Conservation (phyloP, 2,329 filamentous ascomycete species). For the Calycina marina region DNA sequence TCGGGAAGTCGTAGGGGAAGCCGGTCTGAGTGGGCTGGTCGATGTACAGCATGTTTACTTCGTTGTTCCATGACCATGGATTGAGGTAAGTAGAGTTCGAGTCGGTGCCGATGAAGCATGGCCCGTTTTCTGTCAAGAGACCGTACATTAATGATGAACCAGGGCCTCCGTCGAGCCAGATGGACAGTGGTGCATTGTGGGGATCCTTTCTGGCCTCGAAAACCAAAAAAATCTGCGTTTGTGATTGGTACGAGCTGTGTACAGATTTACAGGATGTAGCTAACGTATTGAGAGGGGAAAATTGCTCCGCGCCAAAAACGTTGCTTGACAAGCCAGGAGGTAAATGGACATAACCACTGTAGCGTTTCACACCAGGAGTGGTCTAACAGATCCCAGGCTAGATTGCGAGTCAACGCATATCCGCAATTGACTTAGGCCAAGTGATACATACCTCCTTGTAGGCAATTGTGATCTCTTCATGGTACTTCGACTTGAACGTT, state of each 20-base stretch:
- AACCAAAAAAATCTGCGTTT: slow-evolving; percentile 6
- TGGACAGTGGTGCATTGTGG: slow-evolving; percentile 2
- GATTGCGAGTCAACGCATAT: slow-evolving; percentile 23
- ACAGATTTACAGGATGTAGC: neutral
- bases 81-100: slow-evolving; percentile 23
- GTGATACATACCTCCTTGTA: too few relatives aligned
- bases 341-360: slow-evolving; percentile 11
- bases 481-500: too few relatives aligned
- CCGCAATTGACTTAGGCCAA: too few relatives aligned
- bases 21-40: slow-evolving; percentile 25
- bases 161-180: slow-evolving; percentile 6
- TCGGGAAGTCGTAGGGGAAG: slow-evolving; percentile 24
- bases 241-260: neutral
- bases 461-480: too few relatives aligned
- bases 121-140: neutral
- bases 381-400: slow-evolving; percentile 23
- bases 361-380: slow-evolving; percentile 6
- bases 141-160: slow-evolving; percentile 4
- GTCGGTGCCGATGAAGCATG: neutral
- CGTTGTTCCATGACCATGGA: slow-evolving; percentile 23
- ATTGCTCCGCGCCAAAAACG: neutral
- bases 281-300: neutral
- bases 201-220: slow-evolving; percentile 6
- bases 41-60: slow-evolving; percentile 25
- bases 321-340: neutral